Base-by-base conservation (phyloP, 148 eudicot species). In the Fagopyrum homotropicum region DNA sequence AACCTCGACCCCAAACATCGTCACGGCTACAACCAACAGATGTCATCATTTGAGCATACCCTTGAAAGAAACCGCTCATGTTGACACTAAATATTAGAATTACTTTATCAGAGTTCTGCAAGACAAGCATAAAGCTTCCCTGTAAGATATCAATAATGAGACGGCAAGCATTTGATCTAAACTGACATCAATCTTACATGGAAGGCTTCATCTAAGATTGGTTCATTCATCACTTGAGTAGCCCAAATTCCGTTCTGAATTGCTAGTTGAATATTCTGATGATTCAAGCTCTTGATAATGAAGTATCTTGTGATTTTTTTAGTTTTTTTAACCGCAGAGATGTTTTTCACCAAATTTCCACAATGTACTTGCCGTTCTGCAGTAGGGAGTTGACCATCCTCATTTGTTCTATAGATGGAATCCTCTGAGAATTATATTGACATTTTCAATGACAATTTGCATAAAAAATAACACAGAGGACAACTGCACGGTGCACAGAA, bases 1-100 rank as follows among this genome's bases (percentile, higher is more conserved):
- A 75, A 75, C 89, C 94, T 84, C 86, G 92, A 78, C 86, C 88
- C 97, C 97, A 92, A 74, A 92, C 84, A 79, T 83, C 79, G 73
- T 92, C 97, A 50, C 89, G 79, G 79, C 92, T 85, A 81, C 87
- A 86, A 57, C 94, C 93, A 78, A 92, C 89, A 59, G 97, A 83
- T 64, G 97, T 88, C 81, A 84, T 83, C 97, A 92, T 92, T 83
- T 92, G 88, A 59, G 94, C 94, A 83, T 89, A 92, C 57, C 97
- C 97, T 88, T 92, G 93, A 85, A 92, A 92, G 88, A 76, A 88
- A 54, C 97, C 92, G 77, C 97, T 92, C 85, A 85, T 84, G 91
- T 92, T 92, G 84, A 92, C 94, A 79, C 97, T 92, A 82, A 84
- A 92, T 85, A 92, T 88, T 81, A 92, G 75, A 72, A 92, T 84